Evolutionary conservation across 1,284 basidiomycete species (phyloP).

Genomic region (Xanthoconium separans): DNA sequence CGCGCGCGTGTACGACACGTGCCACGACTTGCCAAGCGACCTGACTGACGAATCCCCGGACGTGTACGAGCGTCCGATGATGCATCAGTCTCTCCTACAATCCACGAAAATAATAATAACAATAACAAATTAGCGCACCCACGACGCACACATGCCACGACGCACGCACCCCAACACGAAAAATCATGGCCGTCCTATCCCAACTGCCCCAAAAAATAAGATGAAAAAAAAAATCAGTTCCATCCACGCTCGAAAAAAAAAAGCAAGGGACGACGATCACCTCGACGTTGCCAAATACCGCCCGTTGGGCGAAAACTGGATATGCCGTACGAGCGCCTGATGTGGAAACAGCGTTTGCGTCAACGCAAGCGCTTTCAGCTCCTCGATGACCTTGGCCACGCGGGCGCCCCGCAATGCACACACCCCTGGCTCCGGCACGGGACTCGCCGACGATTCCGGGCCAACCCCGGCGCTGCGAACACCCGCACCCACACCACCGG

Average conservation of each 20-base stretch:
- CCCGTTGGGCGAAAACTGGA: constrained; percentile 40
- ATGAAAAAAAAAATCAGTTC: background rate
- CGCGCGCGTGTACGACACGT: no score
- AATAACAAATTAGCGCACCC: background rate
- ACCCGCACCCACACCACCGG: no score
- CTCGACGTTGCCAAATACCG: constrained; percentile 38
- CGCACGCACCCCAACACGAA: constrained; percentile 66
- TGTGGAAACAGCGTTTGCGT: constrained; percentile 47
- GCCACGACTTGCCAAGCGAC: constrained; percentile 60
- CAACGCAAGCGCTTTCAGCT: constrained; percentile 51
- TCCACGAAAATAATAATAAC: background rate
- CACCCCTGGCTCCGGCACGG: constrained; percentile 36
- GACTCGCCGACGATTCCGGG: constrained; percentile 32
- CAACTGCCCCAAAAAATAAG: constrained; percentile 44
- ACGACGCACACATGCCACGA: background rate
- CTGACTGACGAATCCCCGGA: constrained; percentile 74
- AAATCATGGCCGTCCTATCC: constrained; percentile 75
- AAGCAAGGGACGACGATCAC: constrained; percentile 5
- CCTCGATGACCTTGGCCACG: constrained; percentile 54
- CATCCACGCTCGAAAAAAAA: no score
- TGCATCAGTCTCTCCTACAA: constrained; percentile 52
- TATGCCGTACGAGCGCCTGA: constrained; percentile 36
- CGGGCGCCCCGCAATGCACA: constrained; percentile 48
- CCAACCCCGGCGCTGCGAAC: background rate
- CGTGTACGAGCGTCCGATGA: constrained; percentile 64